Conservation (phyloP, 495 filamentous ascomycete genomes). For the Corynascus novoguineensis region DNA sequence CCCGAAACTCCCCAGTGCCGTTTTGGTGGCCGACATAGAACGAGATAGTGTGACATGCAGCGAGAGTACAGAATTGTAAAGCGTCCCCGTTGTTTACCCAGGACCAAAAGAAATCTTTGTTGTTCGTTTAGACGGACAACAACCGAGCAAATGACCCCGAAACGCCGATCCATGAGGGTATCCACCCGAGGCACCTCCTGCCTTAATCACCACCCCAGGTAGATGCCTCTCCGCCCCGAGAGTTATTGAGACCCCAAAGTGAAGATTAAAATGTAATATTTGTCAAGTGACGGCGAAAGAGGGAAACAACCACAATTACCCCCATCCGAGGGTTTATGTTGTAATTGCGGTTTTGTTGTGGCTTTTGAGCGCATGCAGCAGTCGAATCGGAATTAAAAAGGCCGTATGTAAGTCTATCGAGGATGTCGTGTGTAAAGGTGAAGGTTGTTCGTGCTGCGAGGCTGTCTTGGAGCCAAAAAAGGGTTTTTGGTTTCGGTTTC, state of each 20-base stretch:
- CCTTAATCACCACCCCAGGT: constrained; percentile 7
- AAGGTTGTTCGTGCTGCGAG: background rate
- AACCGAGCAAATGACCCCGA: constrained; percentile 8
- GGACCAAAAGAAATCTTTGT: constrained; percentile 5
- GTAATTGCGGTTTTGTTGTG: background rate
- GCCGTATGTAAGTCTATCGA: constrained; percentile 25
- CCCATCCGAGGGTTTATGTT: background rate
- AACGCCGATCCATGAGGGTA: constrained; percentile 29
- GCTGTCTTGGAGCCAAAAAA: constrained; percentile 10
- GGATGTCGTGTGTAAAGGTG: constrained; percentile 16
- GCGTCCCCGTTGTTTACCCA: constrained; percentile 4
- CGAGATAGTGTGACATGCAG: constrained; percentile 12
- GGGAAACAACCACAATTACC: too few relatives aligned
- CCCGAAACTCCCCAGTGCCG: constrained; percentile 9
- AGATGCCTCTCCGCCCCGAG: constrained; percentile 12
- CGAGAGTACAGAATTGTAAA: constrained; percentile 23
- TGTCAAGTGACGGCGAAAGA: constrained; percentile 1
- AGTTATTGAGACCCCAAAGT: background rate
- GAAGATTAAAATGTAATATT: constrained; percentile 11
- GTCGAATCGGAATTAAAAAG: constrained; percentile 27
- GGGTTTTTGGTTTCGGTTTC: background rate
- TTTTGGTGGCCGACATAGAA: constrained; percentile 9
- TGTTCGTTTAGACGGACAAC: constrained; percentile 1
- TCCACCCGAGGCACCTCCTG: constrained; percentile 16
- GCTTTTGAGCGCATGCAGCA: constrained; percentile 8